phyloP scores from a whole-genome alignment of 31 red algal species.

The Odonthalia washingtoniensis region DNA sequence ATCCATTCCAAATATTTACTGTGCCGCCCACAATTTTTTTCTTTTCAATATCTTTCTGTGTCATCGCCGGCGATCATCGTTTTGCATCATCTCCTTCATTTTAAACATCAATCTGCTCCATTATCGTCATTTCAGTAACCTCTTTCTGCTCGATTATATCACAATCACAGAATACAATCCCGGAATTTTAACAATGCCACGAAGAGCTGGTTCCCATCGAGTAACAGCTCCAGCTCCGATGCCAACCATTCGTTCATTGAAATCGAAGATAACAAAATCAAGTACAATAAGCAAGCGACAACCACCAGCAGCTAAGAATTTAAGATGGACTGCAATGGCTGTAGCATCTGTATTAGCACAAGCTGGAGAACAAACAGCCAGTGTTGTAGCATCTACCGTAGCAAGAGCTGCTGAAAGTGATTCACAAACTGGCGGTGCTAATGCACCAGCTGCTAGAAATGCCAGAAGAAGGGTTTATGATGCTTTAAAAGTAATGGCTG shows the following conservation, averaged over 20 bases:
- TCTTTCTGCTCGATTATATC: no score
- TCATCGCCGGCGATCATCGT: no score
- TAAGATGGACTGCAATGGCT: slow-evolving; percentile 58
- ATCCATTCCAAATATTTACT: no score
- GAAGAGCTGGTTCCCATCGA: not conserved
- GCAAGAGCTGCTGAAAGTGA: slow-evolving; percentile 13
- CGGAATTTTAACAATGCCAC: not conserved
- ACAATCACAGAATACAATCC: no score
- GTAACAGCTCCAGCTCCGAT: slow-evolving; percentile 5
- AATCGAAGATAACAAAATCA: not conserved
- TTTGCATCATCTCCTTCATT: no score
- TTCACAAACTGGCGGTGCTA: slow-evolving; percentile 11
- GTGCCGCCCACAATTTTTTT: no score
- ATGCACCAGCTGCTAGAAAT: slow-evolving; percentile 51
- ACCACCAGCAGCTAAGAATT: slow-evolving; percentile 49
- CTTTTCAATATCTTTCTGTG: no score
- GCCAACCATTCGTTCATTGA: not conserved
- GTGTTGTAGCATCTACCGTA: slow-evolving; percentile 37
- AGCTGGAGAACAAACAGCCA: slow-evolving; percentile 6
- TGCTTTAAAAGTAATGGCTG: slow-evolving; percentile 67
- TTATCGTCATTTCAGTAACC: no score
- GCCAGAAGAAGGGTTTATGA: slow-evolving; percentile 60
- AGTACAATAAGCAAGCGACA: not conserved
- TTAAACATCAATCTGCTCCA: no score
- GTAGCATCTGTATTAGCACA: slow-evolving; percentile 20